These are phyloP conservation scores for Turritis glabra DNA, from an alignment of 345 rosid genomes.

Conservation along the genomic window DNA sequence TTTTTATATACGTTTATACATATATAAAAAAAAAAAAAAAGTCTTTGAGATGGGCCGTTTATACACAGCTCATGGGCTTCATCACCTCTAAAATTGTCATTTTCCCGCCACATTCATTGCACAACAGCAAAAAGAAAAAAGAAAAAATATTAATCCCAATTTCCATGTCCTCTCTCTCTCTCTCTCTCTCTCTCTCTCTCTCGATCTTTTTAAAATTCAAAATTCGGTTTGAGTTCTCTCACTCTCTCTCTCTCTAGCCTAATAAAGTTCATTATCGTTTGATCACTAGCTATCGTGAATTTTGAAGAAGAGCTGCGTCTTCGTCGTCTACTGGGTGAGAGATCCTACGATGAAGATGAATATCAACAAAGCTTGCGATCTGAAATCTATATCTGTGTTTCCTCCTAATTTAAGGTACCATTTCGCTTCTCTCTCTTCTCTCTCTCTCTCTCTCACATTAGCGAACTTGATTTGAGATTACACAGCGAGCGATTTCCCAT, in stretches of 20 bases:
- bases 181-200: background rate
- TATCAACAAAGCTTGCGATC: slow-evolving; percentile 87
- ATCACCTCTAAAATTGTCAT: background rate
- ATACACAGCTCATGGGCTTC: background rate
- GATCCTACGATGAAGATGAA: slow-evolving; percentile 71
- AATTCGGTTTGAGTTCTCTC: slow-evolving; percentile 8
- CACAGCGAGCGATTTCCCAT: background rate
- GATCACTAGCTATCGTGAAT: background rate
- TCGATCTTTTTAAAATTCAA: slow-evolving; percentile 2
- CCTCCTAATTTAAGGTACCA: slow-evolving; percentile 81
- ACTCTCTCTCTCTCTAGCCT: background rate
- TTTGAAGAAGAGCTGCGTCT: slow-evolving; percentile 16
- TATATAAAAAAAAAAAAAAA: too few relatives aligned
- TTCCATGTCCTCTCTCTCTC: too few relatives aligned
- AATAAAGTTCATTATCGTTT: background rate
- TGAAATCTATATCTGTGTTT: slow-evolving; percentile 81
- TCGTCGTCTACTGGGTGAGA: background rate
- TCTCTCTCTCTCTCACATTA: background rate
- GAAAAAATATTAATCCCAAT: background rate
- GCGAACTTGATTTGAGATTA: background rate
- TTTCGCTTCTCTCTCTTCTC: slow-evolving; percentile 3
- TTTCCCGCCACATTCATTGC: background rate
- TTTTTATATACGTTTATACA: background rate
- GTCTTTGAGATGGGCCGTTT: background rate
- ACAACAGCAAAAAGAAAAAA: background rate